phyloP scores from a whole-genome alignment of 768 basidiomycete species.

The Naganishia kalamii region DNA sequence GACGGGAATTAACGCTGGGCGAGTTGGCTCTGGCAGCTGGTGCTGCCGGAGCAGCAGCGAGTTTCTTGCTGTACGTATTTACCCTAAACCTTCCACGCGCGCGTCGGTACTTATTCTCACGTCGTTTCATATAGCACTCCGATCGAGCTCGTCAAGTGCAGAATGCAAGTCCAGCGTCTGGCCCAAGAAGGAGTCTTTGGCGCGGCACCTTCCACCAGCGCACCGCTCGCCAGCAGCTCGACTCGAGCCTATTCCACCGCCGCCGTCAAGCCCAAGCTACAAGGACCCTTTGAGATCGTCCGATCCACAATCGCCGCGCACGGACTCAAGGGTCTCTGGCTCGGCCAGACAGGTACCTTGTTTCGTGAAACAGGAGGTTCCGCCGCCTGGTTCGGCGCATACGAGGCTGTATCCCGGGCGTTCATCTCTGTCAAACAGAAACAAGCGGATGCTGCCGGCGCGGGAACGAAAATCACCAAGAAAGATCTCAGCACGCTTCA shows the following conservation, averaged over 20 bases:
- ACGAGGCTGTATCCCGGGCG: slow-evolving; percentile 64
- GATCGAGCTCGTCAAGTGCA: slow-evolving; percentile 90
- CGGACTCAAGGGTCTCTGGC: slow-evolving; percentile 85
- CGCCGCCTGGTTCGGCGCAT: slow-evolving; percentile 83
- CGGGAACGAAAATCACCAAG: slow-evolving; percentile 38
- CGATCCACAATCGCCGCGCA: slow-evolving; percentile 58
- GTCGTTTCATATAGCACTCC: slow-evolving; percentile 60
- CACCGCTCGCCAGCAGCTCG: slow-evolving; percentile 25
- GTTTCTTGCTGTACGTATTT: slow-evolving; percentile 80
- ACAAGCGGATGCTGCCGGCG: slow-evolving; percentile 16
- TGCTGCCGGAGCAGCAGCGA: slow-evolving; percentile 78
- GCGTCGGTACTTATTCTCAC: neutral
- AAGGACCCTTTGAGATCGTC: slow-evolving; percentile 69
- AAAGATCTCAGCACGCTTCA: slow-evolving; percentile 66
- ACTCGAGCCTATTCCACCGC: slow-evolving; percentile 33
- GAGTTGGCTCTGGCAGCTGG: slow-evolving; percentile 75
- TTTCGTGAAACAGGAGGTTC: slow-evolving; percentile 88
- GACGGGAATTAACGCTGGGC: slow-evolving; percentile 41
- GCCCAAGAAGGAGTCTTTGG: slow-evolving; percentile 43
- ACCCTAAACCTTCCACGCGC: neutral
- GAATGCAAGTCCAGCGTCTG: slow-evolving; percentile 95
- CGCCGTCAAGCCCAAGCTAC: slow-evolving; percentile 42
- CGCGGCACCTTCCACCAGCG: slow-evolving; percentile 21
- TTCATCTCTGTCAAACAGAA: slow-evolving; percentile 53
- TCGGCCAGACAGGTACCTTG: slow-evolving; percentile 87